phyloP scores from a whole-genome alignment of 208 protist species.

The Herpetomonas muscarum region DNA sequence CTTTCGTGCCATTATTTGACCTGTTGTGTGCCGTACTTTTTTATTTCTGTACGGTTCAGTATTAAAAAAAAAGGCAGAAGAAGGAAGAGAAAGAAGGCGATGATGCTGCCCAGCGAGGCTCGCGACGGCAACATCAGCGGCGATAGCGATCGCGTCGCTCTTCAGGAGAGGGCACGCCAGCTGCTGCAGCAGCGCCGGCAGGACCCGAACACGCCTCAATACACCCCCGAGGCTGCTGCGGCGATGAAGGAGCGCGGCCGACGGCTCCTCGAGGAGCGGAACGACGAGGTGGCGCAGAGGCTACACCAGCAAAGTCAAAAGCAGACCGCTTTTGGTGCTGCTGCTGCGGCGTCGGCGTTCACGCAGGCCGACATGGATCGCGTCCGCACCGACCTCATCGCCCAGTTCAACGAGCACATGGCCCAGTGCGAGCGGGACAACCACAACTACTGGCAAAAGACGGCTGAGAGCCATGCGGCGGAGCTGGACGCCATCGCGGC shows the following conservation, averaged over 20 bases:
- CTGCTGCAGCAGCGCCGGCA: conserved; percentile 26
- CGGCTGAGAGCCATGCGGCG: conserved; percentile 16
- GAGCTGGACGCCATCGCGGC: conserved; percentile 11
- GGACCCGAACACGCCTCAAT: conserved; percentile 9
- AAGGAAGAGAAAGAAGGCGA: not conserved
- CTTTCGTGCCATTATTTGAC: too few relatives aligned
- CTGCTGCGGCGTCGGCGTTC: not conserved
- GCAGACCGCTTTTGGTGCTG: not conserved
- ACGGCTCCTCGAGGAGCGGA: conserved; percentile 14
- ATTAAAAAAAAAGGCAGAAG: not conserved
- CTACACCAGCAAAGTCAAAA: conserved; percentile 14
- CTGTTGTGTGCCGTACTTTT: not conserved
- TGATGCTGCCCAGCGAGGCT: conserved; percentile 4
- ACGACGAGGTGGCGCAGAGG: too few relatives aligned
- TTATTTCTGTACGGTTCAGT: not conserved
- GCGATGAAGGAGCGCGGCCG: conserved; percentile 25
- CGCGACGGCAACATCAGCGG: conserved; percentile 5
- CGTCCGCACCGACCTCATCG: conserved; percentile 15
- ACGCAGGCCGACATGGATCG: conserved; percentile 20
- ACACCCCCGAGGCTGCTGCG: conserved; percentile 25
- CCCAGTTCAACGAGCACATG: conserved; percentile 56
- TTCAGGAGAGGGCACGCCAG: conserved; percentile 36
- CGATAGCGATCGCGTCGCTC: conserved; percentile 18
- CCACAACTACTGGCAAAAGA: conserved; percentile 25
- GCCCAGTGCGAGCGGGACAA: conserved; percentile 38